phyloP scores from a whole-genome alignment of 2,329 filamentous ascomycete species.

The Diaporthe eres region DNA sequence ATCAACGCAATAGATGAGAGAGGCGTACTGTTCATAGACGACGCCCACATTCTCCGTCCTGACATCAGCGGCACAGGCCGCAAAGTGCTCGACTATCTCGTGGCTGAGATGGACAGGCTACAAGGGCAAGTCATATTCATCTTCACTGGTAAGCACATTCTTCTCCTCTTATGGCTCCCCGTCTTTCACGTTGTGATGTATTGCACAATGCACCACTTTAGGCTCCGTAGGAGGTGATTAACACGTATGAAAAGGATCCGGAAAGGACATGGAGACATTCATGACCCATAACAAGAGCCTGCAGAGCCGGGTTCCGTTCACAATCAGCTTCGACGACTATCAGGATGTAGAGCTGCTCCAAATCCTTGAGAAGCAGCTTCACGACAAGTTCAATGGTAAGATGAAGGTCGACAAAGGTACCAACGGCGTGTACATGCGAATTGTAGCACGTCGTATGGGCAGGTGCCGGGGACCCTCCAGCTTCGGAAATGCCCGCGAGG shows the following conservation, averaged over 20 bases:
- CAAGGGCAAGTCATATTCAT: conserved; percentile 79
- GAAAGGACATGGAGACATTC: conserved; percentile 81
- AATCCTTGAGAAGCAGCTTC: conserved; percentile 71
- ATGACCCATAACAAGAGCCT: conserved; percentile 82
- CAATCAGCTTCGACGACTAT: conserved; percentile 79
- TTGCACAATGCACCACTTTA: too few relatives aligned
- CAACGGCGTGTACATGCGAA: conserved; percentile 73
- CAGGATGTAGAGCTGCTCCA: conserved; percentile 72
- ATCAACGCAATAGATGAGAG: conserved; percentile 71
- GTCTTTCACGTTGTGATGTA: too few relatives aligned
- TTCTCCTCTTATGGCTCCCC: too few relatives aligned
- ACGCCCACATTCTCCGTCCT: conserved; percentile 80
- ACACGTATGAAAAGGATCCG: conserved; percentile 62
- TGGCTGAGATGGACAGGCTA: conserved; percentile 80
- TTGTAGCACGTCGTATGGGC: conserved; percentile 73
- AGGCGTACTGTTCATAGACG: conserved; percentile 82
- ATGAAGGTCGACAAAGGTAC: conserved; percentile 74
- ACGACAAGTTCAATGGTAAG: conserved; percentile 63
- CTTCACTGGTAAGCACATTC: conserved; percentile 64
- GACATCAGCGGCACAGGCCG: conserved; percentile 69
- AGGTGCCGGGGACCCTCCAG: conserved; percentile 73
- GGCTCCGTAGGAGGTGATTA: too few relatives aligned
- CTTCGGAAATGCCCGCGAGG: conserved; percentile 79
- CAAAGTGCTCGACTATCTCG: conserved; percentile 77
- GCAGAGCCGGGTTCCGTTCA: conserved; percentile 75